Evolutionary conservation across 306 rosid species (phyloP).

Genomic region (Sicyos baderoa): DNA sequence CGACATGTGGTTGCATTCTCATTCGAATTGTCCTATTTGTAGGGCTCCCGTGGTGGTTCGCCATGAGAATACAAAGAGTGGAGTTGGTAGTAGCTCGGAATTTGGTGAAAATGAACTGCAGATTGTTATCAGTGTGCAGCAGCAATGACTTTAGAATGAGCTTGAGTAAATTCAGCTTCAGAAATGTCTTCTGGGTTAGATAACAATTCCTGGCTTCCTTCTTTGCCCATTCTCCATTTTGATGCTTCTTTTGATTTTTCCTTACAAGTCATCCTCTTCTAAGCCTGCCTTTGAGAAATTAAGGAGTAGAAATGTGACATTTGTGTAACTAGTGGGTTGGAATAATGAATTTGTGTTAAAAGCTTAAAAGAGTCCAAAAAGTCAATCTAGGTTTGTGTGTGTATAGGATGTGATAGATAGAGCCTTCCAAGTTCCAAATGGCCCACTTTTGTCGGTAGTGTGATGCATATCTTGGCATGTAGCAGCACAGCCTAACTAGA

Average conservation of each 20-base stretch:
- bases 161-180: neutral
- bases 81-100: conserved; percentile 7
- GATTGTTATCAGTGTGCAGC: too few relatives aligned
- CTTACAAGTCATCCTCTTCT: neutral
- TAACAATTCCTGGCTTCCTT: neutral
- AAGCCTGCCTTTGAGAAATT: neutral
- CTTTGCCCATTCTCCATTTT: neutral
- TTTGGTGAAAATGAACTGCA: too few relatives aligned
- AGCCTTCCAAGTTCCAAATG: too few relatives aligned
- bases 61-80: neutral
- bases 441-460: neutral
- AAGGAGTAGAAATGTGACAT: neutral
- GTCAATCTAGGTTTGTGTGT: neutral
- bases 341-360: neutral
- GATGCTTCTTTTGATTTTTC: neutral
- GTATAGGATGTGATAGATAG: too few relatives aligned
- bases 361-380: neutral
- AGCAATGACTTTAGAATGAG: too few relatives aligned
- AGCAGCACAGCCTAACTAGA: neutral
- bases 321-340: neutral
- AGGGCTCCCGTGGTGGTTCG: conserved; percentile 37
- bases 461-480: neutral
- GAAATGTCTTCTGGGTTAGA: neutral
- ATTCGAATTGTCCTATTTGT: conserved; percentile 76
- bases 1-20: conserved; percentile 85